Percentiles rank a stretch among this genome's conserved stretches.
These are phyloP conservation scores for Alternaria triticina DNA, from an alignment of 2,329 filamentous ascomycete genomes.

Conservation along the genomic window DNA sequence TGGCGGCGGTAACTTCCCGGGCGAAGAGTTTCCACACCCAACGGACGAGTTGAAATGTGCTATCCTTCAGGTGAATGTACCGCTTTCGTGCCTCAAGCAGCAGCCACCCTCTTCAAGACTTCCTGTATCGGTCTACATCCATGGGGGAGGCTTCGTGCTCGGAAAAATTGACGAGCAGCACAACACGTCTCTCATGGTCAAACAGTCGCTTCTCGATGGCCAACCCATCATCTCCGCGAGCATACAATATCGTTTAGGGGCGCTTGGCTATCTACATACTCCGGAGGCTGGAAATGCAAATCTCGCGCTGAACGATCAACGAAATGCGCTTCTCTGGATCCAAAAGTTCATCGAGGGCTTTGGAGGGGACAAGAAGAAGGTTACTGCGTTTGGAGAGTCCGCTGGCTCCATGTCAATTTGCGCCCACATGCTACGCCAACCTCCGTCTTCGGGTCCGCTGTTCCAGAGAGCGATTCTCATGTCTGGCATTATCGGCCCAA, in stretches of 20 bases:
- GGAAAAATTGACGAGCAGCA: conserved; percentile 40
- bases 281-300: conserved; percentile 42
- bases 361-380: conserved; percentile 38
- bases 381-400: conserved; percentile 53
- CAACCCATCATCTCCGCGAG: conserved; percentile 22
- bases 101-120: conserved; percentile 28
- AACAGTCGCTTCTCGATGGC: conserved; percentile 27
- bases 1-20: conserved; percentile 21
- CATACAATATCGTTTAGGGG: conserved; percentile 37
- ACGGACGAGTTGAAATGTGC: conserved; percentile 24
- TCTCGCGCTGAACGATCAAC: conserved; percentile 37
- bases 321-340: conserved; percentile 46
- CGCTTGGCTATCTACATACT: conserved; percentile 49
- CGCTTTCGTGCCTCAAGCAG: conserved; percentile 15
- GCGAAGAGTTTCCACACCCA: conserved; percentile 2
- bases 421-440: conserved; percentile 29
- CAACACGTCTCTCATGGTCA: conserved; percentile 29
- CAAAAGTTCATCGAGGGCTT: conserved; percentile 44
- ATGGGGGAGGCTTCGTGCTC: conserved; percentile 58
- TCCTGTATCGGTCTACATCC: conserved; percentile 60
- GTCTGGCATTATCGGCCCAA: conserved; percentile 26
- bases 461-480: conserved; percentile 30
- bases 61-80: conserved; percentile 33
- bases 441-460: conserved; percentile 17
- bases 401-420: conserved; percentile 49